These are phyloP conservation scores for Juglanconis sp. DNA, from an alignment of 2,329 filamentous ascomycete genomes.

Conservation along the genomic window DNA sequence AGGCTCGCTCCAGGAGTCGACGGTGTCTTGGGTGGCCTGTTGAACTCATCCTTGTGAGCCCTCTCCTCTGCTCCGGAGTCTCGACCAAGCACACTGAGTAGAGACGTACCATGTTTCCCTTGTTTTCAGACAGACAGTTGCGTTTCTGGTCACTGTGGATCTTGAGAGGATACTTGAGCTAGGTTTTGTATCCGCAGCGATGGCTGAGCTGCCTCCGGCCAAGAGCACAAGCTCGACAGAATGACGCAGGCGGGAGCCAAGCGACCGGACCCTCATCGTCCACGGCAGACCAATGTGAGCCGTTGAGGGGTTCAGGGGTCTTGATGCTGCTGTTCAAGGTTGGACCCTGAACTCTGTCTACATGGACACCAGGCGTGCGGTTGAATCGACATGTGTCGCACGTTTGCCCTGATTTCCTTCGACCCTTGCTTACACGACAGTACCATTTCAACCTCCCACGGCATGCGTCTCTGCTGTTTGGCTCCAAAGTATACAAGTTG, in stretches of 20 bases:
- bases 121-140: neutral
- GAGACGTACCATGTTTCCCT: neutral
- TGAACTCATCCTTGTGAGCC: neutral
- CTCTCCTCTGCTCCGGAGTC: neutral
- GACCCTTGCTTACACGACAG: too few relatives aligned
- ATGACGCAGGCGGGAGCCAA: slow-evolving; percentile 1
- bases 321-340: neutral
- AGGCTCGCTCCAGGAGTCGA: slow-evolving; percentile 40
- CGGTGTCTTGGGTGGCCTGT: slow-evolving; percentile 52
- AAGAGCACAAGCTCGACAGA: slow-evolving; percentile 1
- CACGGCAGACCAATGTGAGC: slow-evolving; percentile 4
- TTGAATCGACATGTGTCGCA: too few relatives aligned
- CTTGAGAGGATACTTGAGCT: neutral
- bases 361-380: too few relatives aligned
- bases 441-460: too few relatives aligned
- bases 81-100: neutral
- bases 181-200: neutral
- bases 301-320: neutral
- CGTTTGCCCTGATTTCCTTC: too few relatives aligned
- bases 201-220: slow-evolving; percentile 5
- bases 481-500: too few relatives aligned
- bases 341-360: neutral
- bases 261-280: slow-evolving; percentile 2
- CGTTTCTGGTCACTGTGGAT: neutral
- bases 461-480: too few relatives aligned